phyloP scores from a whole-genome alignment of 208 protist species.

The Trypanosoma caninum region DNA sequence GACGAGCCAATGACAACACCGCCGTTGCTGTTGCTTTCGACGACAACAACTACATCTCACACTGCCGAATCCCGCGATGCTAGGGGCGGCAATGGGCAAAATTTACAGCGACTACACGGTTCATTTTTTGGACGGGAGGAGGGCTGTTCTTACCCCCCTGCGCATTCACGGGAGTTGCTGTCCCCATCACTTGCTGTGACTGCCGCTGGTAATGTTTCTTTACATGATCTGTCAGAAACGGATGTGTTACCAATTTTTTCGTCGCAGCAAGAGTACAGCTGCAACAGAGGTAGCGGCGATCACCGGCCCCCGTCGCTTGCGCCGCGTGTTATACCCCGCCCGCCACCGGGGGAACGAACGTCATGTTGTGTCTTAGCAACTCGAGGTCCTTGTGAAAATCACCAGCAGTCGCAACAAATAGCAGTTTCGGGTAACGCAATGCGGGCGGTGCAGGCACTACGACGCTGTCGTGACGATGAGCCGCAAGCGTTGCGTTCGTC shows the following conservation, averaged over 20 bases:
- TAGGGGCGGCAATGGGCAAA: neutral
- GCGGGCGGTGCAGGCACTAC: conserved; percentile 9
- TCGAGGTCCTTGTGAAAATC: neutral
- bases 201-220: too few species aligned
- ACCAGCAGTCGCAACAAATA: neutral
- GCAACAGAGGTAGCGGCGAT: neutral
- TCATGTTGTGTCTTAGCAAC: neutral
- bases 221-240: too few species aligned
- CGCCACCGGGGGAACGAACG: neutral
- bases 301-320: neutral
- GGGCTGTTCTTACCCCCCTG: neutral
- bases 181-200: neutral
- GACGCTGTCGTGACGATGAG: conserved; percentile 6
- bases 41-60: neutral
- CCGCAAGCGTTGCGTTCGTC: neutral
- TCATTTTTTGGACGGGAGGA: too few species aligned
- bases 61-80: neutral
- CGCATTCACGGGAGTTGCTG: neutral
- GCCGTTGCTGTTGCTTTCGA: neutral
- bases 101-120: neutral
- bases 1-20: neutral
- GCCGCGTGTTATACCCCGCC: neutral
- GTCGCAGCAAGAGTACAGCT: neutral
- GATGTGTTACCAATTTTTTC: too few species aligned
- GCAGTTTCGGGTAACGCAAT: conserved; percentile 11